Evolutionary conservation across 164 flowering plant genomes (phyloP).

Genomic region (Aristolochia fimbriata): DNA sequence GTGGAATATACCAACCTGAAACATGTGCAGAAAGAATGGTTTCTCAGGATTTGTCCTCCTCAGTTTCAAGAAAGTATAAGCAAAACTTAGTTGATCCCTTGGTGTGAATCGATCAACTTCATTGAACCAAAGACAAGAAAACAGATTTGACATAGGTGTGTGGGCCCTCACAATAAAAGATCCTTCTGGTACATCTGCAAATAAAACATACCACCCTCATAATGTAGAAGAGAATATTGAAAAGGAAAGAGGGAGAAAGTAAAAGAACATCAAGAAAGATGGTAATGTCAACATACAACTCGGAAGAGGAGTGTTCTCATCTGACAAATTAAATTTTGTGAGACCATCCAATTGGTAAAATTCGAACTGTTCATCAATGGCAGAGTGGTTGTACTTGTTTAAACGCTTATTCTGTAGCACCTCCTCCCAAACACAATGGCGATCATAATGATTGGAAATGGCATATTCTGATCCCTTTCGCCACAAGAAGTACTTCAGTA

Average conservation of each 20-base stretch:
- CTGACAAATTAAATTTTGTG: slow-evolving; percentile 67
- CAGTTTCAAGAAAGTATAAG: slow-evolving; percentile 77
- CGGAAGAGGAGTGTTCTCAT: slow-evolving; percentile 61
- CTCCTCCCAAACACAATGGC: slow-evolving; percentile 99
- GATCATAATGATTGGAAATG: slow-evolving; percentile 94
- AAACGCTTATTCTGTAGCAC: slow-evolving; percentile 89
- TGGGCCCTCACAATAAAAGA: slow-evolving; percentile 92
- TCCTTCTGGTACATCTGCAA: slow-evolving; percentile 94
- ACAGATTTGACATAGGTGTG: slow-evolving; percentile 90
- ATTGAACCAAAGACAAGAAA: slow-evolving; percentile 97
- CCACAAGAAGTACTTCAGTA: slow-evolving; percentile 83
- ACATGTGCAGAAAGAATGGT: slow-evolving; percentile 71
- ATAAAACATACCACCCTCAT: neutral
- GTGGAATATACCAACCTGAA: slow-evolving; percentile 44
- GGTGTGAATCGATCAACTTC: slow-evolving; percentile 95
- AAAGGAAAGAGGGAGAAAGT: neutral
- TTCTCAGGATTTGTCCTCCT: slow-evolving; percentile 65
- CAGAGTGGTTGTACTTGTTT: slow-evolving; percentile 85
- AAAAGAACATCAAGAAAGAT: slow-evolving; percentile 1
- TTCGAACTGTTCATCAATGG: slow-evolving; percentile 82
- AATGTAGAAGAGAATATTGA: too few species aligned
- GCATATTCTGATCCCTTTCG: slow-evolving; percentile 74
- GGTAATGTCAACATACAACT: slow-evolving; percentile 56
- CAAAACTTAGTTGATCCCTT: slow-evolving; percentile 95
- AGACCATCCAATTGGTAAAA: slow-evolving; percentile 95